Base-by-base conservation (phyloP, 179 eudicot species). In the Beta lomatogona region DNA sequence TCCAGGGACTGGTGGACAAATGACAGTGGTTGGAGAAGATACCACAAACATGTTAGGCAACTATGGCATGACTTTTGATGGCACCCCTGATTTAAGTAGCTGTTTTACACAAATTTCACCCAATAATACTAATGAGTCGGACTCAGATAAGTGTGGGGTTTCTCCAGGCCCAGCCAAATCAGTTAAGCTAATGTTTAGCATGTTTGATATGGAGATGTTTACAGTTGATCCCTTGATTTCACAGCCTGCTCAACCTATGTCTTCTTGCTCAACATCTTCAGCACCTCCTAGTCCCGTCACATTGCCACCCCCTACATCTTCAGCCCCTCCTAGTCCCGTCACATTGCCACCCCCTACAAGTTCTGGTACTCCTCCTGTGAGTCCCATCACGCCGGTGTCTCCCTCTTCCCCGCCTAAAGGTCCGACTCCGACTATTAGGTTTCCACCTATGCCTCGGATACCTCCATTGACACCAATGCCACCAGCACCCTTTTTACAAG, bases 211-310 rank as follows among this genome's bases (percentile, higher is more conserved):
- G 88, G 93, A 84, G 28, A 90, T 89, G 87, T 96, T 89, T 77
- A 55, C 84, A 1, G 97, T 86, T 61, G 91, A 96, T 79, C 91
- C 96, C 21, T 83, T 96, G 67, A 83, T 93, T 59, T 91, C 97
- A 81, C 94, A 93, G 83, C 98, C 99, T 65, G 88, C 89, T 41
- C 77, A 92, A 79, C 97, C 98, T 28, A 85, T 86, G 94, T 79
- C 97, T 73, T 87, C 77, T 72, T 94, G 98, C 80, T 85, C 88
- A 14, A 79, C 74, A 2, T 83, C 93, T 1, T 21, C 83, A 15
- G 9, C 83, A 75, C 87, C 80, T 70, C 87, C 83, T 53, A 57
- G 3, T 63, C 80, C 89, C 44, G n/a, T 71, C 44, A 18, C 71
- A 7, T 75, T 74, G 18, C 84, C 81, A 16, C 88, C 88, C 4